These are phyloP conservation scores for Arabidopsis suecica DNA, from an alignment of 345 rosid species.

Conservation along the genomic window DNA sequence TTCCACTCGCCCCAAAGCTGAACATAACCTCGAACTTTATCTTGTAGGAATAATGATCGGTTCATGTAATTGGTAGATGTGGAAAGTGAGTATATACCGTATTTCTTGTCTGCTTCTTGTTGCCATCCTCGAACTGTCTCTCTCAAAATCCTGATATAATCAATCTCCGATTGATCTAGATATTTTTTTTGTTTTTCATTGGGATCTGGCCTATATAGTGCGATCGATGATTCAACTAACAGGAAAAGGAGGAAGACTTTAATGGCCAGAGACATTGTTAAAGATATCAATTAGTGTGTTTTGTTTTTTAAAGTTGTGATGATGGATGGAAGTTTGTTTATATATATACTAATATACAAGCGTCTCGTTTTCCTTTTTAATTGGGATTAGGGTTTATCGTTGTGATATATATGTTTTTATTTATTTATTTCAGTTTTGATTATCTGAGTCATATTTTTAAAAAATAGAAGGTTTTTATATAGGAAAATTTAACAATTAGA, in stretches of 20 bases:
- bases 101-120: not conserved
- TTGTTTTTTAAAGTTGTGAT: not conserved
- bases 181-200: too few species aligned
- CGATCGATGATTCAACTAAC: not conserved
- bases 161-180: not conserved
- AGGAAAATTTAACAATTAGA: too few species aligned
- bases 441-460: too few species aligned
- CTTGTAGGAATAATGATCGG: not conserved
- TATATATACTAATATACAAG: not conserved
- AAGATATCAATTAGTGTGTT: not conserved
- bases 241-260: constrained; percentile 7
- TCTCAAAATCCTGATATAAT: not conserved
- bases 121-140: not conserved
- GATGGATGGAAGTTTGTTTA: not conserved
- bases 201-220: not conserved
- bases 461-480: too few species aligned
- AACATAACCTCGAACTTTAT: not conserved
- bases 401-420: too few species aligned
- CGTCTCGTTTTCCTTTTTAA: not conserved
- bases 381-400: not conserved
- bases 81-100: not conserved
- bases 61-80: not conserved
- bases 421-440: too few species aligned
- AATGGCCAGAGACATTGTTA: constrained; percentile 7
- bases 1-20: not conserved